phyloP scores from a whole-genome alignment of 2,329 filamentous ascomycete genomes.

The Massarina eburnea region DNA sequence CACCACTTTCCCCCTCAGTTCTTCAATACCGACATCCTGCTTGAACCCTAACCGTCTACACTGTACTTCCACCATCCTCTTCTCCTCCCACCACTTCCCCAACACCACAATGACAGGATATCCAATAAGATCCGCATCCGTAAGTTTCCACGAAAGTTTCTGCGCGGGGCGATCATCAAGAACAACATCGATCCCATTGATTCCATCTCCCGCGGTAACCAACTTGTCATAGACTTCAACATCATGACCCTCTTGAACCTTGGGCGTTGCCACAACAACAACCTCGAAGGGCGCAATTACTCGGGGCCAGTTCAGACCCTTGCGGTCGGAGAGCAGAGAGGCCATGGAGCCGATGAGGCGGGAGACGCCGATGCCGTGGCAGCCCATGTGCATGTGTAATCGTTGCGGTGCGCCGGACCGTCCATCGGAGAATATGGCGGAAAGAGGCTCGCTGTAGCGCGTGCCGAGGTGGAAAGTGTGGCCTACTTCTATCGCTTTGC shows the following conservation, averaged over 20 bases:
- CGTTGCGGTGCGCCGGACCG: too few species aligned
- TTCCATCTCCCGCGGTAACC: not conserved
- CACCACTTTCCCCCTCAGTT: slow-evolving; percentile 49
- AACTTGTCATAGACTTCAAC: slow-evolving; percentile 66
- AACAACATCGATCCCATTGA: slow-evolving; percentile 22
- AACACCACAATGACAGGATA: slow-evolving; percentile 83
- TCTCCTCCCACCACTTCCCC: slow-evolving; percentile 52
- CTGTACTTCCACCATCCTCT: slow-evolving; percentile 68
- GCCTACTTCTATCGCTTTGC: slow-evolving; percentile 82
- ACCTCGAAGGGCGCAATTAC: slow-evolving; percentile 83
- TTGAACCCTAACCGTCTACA: slow-evolving; percentile 69
- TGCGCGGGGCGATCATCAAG: slow-evolving; percentile 48
- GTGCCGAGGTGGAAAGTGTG: slow-evolving; percentile 95
- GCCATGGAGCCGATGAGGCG: slow-evolving; percentile 87
- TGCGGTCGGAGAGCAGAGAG: slow-evolving; percentile 67
- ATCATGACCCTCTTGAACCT: slow-evolving; percentile 52
- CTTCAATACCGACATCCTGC: slow-evolving; percentile 57
- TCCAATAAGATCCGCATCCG: slow-evolving; percentile 85
- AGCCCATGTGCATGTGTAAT: slow-evolving; percentile 84
- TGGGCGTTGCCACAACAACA: slow-evolving; percentile 60
- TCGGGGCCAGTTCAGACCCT: slow-evolving; percentile 82
- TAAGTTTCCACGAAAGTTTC: slow-evolving; percentile 79
- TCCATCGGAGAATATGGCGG: slow-evolving; percentile 59
- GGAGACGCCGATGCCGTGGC: slow-evolving; percentile 91
- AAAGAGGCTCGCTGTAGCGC: slow-evolving; percentile 77